Conservation (phyloP, 257 asterid species). For the Echites panduratus region DNA sequence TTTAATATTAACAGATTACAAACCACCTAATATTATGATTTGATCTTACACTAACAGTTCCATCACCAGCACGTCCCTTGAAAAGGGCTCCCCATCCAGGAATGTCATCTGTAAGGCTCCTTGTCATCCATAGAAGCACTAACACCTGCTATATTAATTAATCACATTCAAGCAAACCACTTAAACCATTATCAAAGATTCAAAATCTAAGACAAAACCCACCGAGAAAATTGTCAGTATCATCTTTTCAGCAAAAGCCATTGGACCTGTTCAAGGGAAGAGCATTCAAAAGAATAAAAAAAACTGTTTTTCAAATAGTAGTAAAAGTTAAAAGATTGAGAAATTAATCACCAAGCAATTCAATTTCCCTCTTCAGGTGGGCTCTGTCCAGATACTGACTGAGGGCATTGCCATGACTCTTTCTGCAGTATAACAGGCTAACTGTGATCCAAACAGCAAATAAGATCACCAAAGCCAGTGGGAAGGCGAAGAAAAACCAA, state of each 20-base stretch:
- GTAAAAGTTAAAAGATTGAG: too few relatives aligned
- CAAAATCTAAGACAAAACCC: constrained; percentile 13
- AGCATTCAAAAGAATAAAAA: background rate
- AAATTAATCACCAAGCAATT: constrained; percentile 50
- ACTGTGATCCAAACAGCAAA: constrained; percentile 64
- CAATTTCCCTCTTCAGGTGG: constrained; percentile 76
- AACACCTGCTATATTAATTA: constrained; percentile 29
- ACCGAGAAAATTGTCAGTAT: constrained; percentile 59
- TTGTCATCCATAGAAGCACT: constrained; percentile 84
- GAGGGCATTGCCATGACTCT: constrained; percentile 42
- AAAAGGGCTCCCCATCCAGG: constrained; percentile 93
- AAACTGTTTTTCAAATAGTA: background rate
- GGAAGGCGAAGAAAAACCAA: constrained; percentile 75
- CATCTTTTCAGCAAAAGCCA: constrained; percentile 89
- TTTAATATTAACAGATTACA: too few relatives aligned
- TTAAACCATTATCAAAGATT: too few relatives aligned
- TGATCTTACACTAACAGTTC: constrained; percentile 87
- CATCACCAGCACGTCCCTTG: constrained; percentile 80
- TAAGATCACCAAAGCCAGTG: constrained; percentile 55
- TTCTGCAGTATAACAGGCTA: constrained; percentile 55
- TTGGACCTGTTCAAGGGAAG: constrained; percentile 48
- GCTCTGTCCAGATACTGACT: constrained; percentile 54
- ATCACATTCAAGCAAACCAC: background rate
- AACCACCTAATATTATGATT: too few relatives aligned
- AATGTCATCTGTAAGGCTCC: constrained; percentile 77